Base-by-base conservation (phyloP, 352 stramenopile genomes). In the Phytopythium ostracodes region DNA sequence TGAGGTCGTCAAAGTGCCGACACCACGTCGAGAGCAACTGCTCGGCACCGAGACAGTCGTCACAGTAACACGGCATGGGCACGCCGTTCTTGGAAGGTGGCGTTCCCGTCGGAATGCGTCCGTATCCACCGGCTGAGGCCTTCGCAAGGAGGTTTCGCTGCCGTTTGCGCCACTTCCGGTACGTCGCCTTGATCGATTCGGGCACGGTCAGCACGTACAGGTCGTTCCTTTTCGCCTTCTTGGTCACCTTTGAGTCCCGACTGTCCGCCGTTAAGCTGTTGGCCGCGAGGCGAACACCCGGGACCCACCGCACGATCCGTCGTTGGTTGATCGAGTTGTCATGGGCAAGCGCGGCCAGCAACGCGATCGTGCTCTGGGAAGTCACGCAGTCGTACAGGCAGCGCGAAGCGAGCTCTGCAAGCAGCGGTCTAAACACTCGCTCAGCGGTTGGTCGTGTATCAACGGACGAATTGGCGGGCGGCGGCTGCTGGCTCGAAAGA, bases 11-110 rank as follows among this genome's bases (percentile, higher is more conserved):
- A 24, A 81, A 87, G 67, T 88, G 80, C 18, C 80, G 64, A 22
- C 72, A 66, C 80, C 77, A 89, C 11, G 77, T 84, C 10, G 76
- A 58, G 0, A 85, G 54, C 38, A 85, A 67, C 51, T 89, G 76
- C 18, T 75, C 63, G 0, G 62, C 49, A 9, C 80, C 76, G 14
- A 87, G 63, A 46, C 80, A 89, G 35, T 70, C 59, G n/a, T 89
- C 70, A 44, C 80, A 85, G 35, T 77, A 73, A 38, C 77, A 88
- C 10, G 77, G 60, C 40, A 67, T 73, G 8, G 80, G 74, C 8
- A 85, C 65, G 0, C 76, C 76, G 18, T 84, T 66, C 4, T 63
- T 58, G 24, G 54, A 25, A n/a, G 79, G 77, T 27, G 77, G 76
- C 0, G 50, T 43, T 2, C 77, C 77, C 25, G 55, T 75, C 1